phyloP scores from a whole-genome alignment of 768 basidiomycete species.

The Amanita fuliginea region DNA sequence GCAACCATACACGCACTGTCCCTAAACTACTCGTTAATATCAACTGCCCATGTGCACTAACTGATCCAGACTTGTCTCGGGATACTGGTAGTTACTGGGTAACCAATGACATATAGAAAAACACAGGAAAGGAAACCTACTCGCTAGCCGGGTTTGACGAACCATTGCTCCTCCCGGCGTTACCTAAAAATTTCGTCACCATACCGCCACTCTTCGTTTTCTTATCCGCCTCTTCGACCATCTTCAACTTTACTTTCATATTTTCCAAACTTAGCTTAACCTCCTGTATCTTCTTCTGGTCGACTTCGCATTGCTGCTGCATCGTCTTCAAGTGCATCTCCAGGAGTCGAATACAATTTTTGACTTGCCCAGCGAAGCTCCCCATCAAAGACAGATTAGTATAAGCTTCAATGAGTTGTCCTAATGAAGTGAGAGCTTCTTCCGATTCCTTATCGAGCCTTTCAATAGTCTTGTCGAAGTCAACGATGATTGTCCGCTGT shows the following conservation, averaged over 20 bases:
- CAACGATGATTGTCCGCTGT: not conserved
- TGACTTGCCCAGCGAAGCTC: slow-evolving; percentile 4
- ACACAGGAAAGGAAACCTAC: too few species aligned
- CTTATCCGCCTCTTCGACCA: not conserved
- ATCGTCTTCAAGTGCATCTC: slow-evolving; percentile 1
- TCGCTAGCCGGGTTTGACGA: too few species aligned
- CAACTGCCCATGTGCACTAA: too few species aligned
- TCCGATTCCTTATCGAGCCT: not conserved
- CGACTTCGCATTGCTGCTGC: not conserved
- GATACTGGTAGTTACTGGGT: too few species aligned
- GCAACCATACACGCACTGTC: too few species aligned
- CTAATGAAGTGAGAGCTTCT: not conserved
- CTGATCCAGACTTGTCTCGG: too few species aligned
- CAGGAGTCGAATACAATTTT: not conserved
- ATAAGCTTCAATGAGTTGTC: not conserved
- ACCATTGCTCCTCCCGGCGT: too few species aligned
- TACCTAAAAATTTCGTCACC: not conserved
- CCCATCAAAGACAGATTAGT: not conserved
- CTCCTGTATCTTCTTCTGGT: not conserved
- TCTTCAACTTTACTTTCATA: not conserved
- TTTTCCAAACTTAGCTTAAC: not conserved
- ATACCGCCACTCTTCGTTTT: not conserved
- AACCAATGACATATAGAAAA: too few species aligned
- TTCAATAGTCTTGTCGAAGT: not conserved
- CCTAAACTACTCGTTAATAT: too few species aligned